Conservation (phyloP, 2,329 filamentous ascomycete genomes). For the Xylaria sp. region DNA sequence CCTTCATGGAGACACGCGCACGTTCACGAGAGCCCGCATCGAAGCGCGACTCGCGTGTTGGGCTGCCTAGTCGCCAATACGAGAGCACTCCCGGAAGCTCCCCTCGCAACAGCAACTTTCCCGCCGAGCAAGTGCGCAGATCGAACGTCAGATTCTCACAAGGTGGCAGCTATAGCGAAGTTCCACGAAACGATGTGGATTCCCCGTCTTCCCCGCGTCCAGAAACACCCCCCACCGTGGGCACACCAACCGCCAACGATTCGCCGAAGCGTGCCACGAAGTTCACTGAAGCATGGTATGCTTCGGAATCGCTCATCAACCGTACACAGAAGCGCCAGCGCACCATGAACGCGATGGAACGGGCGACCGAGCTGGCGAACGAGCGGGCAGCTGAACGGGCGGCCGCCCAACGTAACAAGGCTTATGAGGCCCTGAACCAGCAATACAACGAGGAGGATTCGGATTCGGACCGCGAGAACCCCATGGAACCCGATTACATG, state of each 20-base stretch:
- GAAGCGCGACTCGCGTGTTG: conserved; percentile 47
- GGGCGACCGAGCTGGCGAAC: neutral
- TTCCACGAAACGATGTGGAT: conserved; percentile 42
- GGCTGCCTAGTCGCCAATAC: conserved; percentile 53
- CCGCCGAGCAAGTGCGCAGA: conserved; percentile 43
- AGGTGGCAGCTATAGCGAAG: conserved; percentile 45
- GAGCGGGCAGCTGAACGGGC: neutral
- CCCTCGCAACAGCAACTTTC: conserved; percentile 39
- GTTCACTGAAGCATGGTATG: conserved; percentile 52
- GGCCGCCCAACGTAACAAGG: conserved; percentile 17
- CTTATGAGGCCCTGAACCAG: conserved; percentile 44
- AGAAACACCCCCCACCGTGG: conserved; percentile 12
- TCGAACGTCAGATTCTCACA: conserved; percentile 36
- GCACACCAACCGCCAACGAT: conserved; percentile 25
- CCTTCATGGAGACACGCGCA: conserved; percentile 74
- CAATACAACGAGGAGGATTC: conserved; percentile 33
- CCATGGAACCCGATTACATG: conserved; percentile 30
- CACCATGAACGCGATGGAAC: conserved; percentile 36
- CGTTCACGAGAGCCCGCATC: conserved; percentile 55
- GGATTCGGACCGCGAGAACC: conserved; percentile 26
- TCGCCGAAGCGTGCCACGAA: conserved; percentile 38
- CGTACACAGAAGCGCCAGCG: conserved; percentile 50
- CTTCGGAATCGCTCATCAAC: conserved; percentile 49
- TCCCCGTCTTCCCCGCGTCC: conserved; percentile 24
- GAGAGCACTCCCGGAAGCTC: conserved; percentile 43